Evolutionary conservation across 768 basidiomycete genomes (phyloP).

Genomic region (Coprinopsis strossmayeri): DNA sequence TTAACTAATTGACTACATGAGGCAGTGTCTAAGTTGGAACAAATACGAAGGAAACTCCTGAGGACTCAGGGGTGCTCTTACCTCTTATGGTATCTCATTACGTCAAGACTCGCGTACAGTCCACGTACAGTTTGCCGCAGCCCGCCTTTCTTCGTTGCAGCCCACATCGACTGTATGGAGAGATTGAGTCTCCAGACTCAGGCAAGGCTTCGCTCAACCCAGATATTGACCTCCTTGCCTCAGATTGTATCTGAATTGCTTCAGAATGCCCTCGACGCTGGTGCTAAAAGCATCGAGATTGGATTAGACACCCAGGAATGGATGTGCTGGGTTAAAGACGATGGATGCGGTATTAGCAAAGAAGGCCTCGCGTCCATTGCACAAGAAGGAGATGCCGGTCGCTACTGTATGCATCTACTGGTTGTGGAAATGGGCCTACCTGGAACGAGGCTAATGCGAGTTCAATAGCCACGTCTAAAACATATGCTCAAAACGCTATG

Average conservation of each 20-base stretch:
- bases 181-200: conserved; percentile 58
- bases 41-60: no score
- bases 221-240: conserved; percentile 77
- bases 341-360: conserved; percentile 71
- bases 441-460: background rate
- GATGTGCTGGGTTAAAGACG: conserved; percentile 81
- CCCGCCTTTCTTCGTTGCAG: background rate
- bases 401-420: conserved; percentile 61
- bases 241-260: conserved; percentile 80
- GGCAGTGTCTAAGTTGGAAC: no score
- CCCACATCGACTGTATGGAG: conserved; percentile 23
- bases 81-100: no score
- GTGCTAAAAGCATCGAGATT: conserved; percentile 60
- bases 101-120: background rate
- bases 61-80: no score
- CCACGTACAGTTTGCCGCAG: background rate
- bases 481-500: conserved; percentile 43
- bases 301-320: conserved; percentile 72
- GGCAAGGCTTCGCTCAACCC: conserved; percentile 70
- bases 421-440: background rate
- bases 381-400: conserved; percentile 39
- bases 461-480: conserved; percentile 65
- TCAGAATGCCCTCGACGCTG: conserved; percentile 87
- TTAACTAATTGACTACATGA: no score
- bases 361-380: conserved; percentile 52